phyloP scores from a whole-genome alignment of 179 eudicot genomes.

The Sideroxylon spinosum region DNA sequence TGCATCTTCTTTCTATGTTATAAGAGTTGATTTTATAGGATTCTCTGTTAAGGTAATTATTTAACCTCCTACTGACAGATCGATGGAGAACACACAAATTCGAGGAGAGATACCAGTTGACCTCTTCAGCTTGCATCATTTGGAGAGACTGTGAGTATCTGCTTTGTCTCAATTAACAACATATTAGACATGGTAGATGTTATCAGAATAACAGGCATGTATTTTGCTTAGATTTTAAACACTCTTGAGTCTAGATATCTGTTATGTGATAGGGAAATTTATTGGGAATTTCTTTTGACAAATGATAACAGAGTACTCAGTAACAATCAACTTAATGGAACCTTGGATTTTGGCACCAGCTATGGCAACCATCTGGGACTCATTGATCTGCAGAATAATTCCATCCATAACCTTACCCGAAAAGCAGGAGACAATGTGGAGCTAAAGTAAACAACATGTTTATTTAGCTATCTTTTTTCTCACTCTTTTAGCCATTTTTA shows the following conservation, averaged over 20 bases:
- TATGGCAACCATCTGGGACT: conserved; percentile 49
- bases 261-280: no score
- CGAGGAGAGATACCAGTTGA: conserved; percentile 35
- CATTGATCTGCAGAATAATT: conserved; percentile 55
- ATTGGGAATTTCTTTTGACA: no score
- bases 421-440: conserved; percentile 18
- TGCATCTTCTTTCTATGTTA: no score
- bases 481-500: neutral
- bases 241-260: no score
- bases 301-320: conserved; percentile 20
- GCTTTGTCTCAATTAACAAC: neutral
- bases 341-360: conserved; percentile 40
- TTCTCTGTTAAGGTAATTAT: neutral
- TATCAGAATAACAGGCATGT: no score
- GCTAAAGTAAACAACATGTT: conserved; percentile 39
- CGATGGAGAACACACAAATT: conserved; percentile 39
- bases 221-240: no score
- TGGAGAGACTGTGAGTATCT: conserved; percentile 42
- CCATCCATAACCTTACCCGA: conserved; percentile 32
- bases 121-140: conserved; percentile 36
- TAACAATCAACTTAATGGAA: conserved; percentile 47
- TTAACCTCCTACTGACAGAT: conserved; percentile 24
- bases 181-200: no score
- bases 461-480: neutral
- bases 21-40: neutral